Conservation (phyloP, 495 filamentous ascomycete species). For the Aspergillus ellipticus region DNA sequence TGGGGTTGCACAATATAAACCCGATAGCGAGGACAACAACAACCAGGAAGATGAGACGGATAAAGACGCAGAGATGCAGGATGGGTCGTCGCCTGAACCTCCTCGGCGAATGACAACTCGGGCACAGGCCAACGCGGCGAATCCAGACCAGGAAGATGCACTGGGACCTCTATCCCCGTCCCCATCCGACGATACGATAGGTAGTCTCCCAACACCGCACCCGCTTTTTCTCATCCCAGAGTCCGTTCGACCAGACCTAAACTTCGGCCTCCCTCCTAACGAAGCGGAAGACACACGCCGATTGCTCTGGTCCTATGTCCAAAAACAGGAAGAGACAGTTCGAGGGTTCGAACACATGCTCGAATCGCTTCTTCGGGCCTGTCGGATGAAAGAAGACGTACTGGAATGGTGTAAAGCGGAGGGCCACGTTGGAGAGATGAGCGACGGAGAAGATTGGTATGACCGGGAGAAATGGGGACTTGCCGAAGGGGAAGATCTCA, state of each 20-base stretch:
- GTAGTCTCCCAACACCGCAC: slow-evolving; percentile 59
- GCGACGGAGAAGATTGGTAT: slow-evolving; percentile 95
- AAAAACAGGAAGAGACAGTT: slow-evolving; percentile 93
- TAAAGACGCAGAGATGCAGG: slow-evolving; percentile 37
- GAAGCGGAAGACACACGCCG: slow-evolving; percentile 90
- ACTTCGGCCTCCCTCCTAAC: slow-evolving; percentile 70
- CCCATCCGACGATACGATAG: slow-evolving; percentile 46
- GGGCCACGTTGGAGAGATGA: slow-evolving; percentile 79
- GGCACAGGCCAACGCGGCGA: slow-evolving; percentile 55
- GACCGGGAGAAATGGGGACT: slow-evolving; percentile 86
- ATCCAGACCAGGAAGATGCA: slow-evolving; percentile 27
- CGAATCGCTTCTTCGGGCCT: slow-evolving; percentile 68
- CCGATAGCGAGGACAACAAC: slow-evolving; percentile 5
- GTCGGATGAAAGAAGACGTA: slow-evolving; percentile 74
- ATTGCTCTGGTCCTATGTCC: slow-evolving; percentile 78
- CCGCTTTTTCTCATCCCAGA: slow-evolving; percentile 78
- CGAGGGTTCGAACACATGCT: slow-evolving; percentile 74
- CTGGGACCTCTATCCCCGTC: slow-evolving; percentile 39
- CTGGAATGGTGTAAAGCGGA: slow-evolving; percentile 87
- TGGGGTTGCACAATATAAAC: slow-evolving; percentile 7
- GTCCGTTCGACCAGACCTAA: slow-evolving; percentile 66
- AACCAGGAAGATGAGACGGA: slow-evolving; percentile 22
- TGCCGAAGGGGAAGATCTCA: slow-evolving; percentile 66
- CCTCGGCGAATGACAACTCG: slow-evolving; percentile 69
- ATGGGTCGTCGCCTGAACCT: slow-evolving; percentile 36